These are phyloP conservation scores for Tripterygium wilfordii DNA, from an alignment of 177 flowering plant species.

Conservation along the genomic window DNA sequence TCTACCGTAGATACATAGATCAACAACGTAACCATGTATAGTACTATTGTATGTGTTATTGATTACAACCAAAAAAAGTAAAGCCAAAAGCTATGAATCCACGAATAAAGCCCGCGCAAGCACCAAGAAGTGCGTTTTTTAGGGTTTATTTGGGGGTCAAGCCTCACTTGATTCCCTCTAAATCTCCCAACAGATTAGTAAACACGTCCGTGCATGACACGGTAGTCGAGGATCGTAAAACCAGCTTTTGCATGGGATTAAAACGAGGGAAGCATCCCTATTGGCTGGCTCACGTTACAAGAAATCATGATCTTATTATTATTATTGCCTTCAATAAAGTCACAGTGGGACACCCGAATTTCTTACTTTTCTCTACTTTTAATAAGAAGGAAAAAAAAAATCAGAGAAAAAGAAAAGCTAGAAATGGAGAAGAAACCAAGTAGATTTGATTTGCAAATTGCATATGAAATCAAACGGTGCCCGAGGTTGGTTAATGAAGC, in stretches of 20 bases:
- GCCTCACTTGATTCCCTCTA: too few relatives aligned
- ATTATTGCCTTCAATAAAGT: too few relatives aligned
- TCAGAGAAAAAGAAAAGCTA: constrained; percentile 3
- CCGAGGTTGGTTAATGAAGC: constrained; percentile 3
- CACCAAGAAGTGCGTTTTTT: too few relatives aligned
- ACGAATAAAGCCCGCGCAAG: too few relatives aligned
- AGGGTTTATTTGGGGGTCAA: too few relatives aligned
- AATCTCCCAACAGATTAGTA: too few relatives aligned
- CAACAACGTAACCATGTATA: too few relatives aligned
- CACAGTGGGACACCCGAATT: constrained; percentile 3
- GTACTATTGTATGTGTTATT: too few relatives aligned
- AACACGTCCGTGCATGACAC: constrained; percentile 37
- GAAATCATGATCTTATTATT: constrained; percentile 53
- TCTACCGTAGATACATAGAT: too few relatives aligned
- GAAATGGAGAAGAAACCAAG: constrained; percentile 12
- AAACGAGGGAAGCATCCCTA: neutral
- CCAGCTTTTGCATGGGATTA: constrained; percentile 22
- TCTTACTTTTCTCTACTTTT: constrained; percentile 37
- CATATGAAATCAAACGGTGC: constrained; percentile 8
- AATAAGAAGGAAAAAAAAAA: constrained; percentile 8
- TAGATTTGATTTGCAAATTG: constrained; percentile 27
- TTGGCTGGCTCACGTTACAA: constrained; percentile 21
- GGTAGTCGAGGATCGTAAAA: constrained; percentile 24
- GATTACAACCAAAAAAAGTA: too few relatives aligned
- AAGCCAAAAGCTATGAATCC: too few relatives aligned